Evolutionary conservation across 176 grass and related monocot genomes (phyloP).

Genomic region (Hordeum marinum): DNA sequence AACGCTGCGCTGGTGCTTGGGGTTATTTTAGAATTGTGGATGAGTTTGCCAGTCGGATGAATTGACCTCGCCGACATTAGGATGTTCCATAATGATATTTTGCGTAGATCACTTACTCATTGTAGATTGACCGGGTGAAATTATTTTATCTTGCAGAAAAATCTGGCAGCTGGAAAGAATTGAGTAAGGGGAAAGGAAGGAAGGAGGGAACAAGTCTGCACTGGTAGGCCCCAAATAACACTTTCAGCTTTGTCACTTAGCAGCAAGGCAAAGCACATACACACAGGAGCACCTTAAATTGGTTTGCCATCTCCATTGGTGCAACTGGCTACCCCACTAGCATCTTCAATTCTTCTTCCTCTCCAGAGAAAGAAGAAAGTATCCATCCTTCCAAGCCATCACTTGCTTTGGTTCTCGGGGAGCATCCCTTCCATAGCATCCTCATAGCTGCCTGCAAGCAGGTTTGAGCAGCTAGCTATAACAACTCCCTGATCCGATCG

Average conservation of each 20-base stretch:
- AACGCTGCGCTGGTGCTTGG: not conserved
- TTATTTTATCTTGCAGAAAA: not conserved
- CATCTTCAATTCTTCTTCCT: not conserved
- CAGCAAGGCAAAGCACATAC: not conserved
- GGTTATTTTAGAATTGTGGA: not conserved
- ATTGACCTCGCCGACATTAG: not conserved
- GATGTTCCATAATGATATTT: not conserved
- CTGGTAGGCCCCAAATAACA: constrained; percentile 33
- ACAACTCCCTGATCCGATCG: not conserved
- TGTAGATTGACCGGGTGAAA: not conserved
- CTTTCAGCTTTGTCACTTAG: constrained; percentile 36
- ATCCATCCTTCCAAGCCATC: constrained; percentile 32
- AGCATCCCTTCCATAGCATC: constrained; percentile 18
- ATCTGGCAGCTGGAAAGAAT: not conserved
- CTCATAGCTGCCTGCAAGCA: constrained; percentile 10
- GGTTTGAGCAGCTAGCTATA: constrained; percentile 3
- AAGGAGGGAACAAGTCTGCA: constrained; percentile 3
- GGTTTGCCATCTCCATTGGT: not conserved
- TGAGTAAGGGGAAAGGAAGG: not conserved
- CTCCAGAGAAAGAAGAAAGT: constrained; percentile 31
- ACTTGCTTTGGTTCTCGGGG: constrained; percentile 6
- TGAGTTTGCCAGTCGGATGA: not conserved
- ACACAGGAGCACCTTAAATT: constrained; percentile 17
- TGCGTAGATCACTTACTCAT: not conserved
- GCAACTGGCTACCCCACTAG: not conserved